Evolutionary conservation across 1,284 basidiomycete species (phyloP), one percentile per base, ranked within the genome.

Genomic region (Malassezia pachydermatis): DNA sequence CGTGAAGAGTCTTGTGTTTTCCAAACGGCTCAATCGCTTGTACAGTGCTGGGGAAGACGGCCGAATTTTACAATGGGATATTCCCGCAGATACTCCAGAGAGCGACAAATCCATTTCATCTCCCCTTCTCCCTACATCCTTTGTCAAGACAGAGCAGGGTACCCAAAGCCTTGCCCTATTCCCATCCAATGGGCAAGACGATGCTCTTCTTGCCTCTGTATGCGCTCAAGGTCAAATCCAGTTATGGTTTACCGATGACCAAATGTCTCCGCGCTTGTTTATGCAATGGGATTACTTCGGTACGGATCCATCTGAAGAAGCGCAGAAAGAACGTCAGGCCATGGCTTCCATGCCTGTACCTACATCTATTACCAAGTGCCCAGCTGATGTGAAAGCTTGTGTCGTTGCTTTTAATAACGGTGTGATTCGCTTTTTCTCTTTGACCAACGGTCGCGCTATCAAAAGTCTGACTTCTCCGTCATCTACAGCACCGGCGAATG

Each of bases 11-110:
- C 77, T 96, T 14, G 80, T 84, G 16, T 80, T 92, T 60, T 84
- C 88, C 4, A 80, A 83, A 0, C 77, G 79, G 19, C 82, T 82
- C 54, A 78, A 81, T 23, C 74, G 84, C 2, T 76, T 98, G 41
- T 94, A 89, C 73, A 92, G 88, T 19, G 88, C 86, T 9, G 92
- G 88, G 0, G 76, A 95, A 45, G 92, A 98, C 73, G 84, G 86
- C 3, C 88, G 87, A 2, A 86, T 98, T 65, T 82, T 87, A 28
- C 78, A 94, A 22, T 96, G 92, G 92, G 79, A 80, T 16, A 75
- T 94, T 34, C 62, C 64, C 0, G 58, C 60, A 25, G 28, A 39
- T 13, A 45, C 30, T 3, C 42, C 53, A 20, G 66, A 88, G 80
- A 73, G 75, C 2, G 95, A 95, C 72, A 85, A 85, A 7, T 82